Evolutionary conservation across 257 asterid species (phyloP), one percentile per base, ranked within the genome.

Genomic region (Fraxinus americana): DNA sequence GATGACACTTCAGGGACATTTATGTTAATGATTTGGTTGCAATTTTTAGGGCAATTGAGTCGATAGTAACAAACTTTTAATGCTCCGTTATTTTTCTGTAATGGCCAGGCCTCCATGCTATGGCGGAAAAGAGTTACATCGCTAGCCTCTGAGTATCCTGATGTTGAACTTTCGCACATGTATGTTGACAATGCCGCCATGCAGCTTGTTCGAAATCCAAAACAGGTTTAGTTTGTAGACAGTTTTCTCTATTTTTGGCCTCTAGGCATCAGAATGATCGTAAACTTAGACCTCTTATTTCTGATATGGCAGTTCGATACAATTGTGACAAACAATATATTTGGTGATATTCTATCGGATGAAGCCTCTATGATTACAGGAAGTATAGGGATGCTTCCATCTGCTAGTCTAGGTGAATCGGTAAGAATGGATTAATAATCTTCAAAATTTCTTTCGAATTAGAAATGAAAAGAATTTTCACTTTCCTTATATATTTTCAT

Each of bases 321-420:
- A 32, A 93, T 96, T 74, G 94, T 96, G 27, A 96, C 99, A 39
- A 96, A 96, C 87, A 96, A 96, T 76, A 93, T 96, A 83, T 96
- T 96, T 78, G 99, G 99, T 30, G 98, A 93, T 82, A 96, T 96
- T 83, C 89, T 96, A 72, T 96, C 99, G 9, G 99, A 93, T 80
- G 99, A 96, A 85, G 99, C 98, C 74, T 96, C 99, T 21, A 96
- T 96, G 98, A 96, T 96, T 32, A 93, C 99, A 72, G 99, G 99
- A 84, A 96, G 98, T 59, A 96, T 96, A 36, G 99, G 98, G 83
- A 96, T 96, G 99, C 97, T 96, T 80, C 97, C 99, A 71, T 96
- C 99, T 65, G 99, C 99, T 78, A 92, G 98, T 81, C 85, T 96
- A 41, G 97, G 97, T 78, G 92, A 83, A 91, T 85, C 95, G 88